Percentiles rank a stretch among this genome's conserved stretches.
Evolutionary conservation across 345 rosid species (phyloP).

Genomic region (Sonneratia caseolaris): DNA sequence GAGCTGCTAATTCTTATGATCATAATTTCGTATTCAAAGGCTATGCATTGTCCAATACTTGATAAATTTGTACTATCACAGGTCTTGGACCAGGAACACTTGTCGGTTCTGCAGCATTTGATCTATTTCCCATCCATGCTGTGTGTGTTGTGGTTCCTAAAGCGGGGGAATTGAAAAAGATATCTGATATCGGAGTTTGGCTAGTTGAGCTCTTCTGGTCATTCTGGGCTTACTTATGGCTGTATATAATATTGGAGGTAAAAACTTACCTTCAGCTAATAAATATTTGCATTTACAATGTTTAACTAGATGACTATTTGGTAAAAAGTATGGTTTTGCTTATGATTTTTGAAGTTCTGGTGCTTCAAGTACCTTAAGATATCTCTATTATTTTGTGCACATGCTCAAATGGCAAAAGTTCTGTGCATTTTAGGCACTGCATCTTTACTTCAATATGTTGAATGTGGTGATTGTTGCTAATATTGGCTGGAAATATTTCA

Average conservation of each 20-base stretch:
- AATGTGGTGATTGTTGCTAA: neutral
- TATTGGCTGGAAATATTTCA: neutral
- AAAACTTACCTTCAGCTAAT: neutral
- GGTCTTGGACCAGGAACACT: slow-evolving; percentile 98
- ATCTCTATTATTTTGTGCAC: neutral
- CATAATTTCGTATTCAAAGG: neutral
- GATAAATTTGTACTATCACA: slow-evolving; percentile 13
- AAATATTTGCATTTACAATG: neutral
- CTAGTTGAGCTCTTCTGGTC: slow-evolving; percentile 94
- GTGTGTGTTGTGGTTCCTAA: slow-evolving; percentile 93
- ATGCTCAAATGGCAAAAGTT: neutral
- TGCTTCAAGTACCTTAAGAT: neutral
- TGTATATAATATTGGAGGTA: slow-evolving; percentile 89
- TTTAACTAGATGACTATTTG: neutral
- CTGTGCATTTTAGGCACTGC: neutral
- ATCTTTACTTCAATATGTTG: neutral
- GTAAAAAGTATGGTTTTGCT: neutral
- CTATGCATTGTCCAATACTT: neutral
- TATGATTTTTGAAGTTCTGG: neutral
- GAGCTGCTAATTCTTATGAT: neutral
- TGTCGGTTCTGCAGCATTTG: slow-evolving; percentile 97
- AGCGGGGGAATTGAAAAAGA: slow-evolving; percentile 89
- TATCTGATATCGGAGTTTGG: slow-evolving; percentile 95
- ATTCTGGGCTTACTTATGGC: slow-evolving; percentile 94
- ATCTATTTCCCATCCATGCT: slow-evolving; percentile 93